Evolutionary conservation across 331 rosid species (phyloP).

Genomic region (Erythrophleum ivorense): DNA sequence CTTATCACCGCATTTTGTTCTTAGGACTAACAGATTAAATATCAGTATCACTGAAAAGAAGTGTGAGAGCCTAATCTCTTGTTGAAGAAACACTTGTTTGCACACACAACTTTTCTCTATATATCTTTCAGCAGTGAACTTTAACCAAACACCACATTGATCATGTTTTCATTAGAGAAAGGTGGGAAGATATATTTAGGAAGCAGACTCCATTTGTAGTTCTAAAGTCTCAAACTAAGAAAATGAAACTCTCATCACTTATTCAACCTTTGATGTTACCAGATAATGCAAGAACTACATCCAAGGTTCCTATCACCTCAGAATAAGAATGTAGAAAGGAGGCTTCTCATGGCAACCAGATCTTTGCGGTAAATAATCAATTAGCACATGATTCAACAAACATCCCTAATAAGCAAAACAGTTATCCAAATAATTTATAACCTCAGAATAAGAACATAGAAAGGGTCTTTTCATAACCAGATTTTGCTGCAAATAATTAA

Average conservation of each 20-base stretch:
- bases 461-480: background rate
- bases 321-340: background rate
- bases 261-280: background rate
- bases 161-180: background rate
- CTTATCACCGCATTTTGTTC: background rate
- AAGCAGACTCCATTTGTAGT: background rate
- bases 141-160: background rate
- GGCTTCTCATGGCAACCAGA: background rate
- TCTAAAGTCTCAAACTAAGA: background rate
- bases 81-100: background rate
- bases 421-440: background rate
- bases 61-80: conserved; percentile 5
- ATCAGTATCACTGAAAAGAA: background rate
- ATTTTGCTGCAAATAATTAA: background rate
- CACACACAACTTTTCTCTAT: background rate
- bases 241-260: background rate
- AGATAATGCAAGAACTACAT: background rate
- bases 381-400: background rate
- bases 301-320: background rate
- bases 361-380: background rate
- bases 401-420: background rate
- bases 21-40: background rate
- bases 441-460: background rate
- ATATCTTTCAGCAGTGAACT: background rate
- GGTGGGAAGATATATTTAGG: background rate